Evolutionary conservation across 176 grass and related monocot species (phyloP), one percentile per base, ranked within the genome.

Genomic region (Elaeis guineensis): DNA sequence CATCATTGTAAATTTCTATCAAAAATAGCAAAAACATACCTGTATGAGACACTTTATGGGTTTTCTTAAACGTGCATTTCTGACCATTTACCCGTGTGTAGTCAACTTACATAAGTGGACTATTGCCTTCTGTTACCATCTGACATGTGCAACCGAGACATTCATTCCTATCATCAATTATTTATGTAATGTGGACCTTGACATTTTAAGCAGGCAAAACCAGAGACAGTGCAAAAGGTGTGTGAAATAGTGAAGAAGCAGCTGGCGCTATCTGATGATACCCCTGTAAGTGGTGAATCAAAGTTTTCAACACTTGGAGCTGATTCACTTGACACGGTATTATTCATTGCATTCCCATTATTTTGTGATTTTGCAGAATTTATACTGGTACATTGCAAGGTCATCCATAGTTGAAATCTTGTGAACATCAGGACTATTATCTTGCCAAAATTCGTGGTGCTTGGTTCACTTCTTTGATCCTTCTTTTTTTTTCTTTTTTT

Each of bases 221-320:
- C 64, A 51, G 74, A 78, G 21, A 86, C 78, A 12, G 78, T 81
- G 16, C 69, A 77, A 16, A 86, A 86, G 78, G 83, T 86, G 44
- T 86, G 83, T 62, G 65, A 69, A 17, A 86, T 86, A 57, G 83
- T 86, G 53, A 86, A 58, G 70, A 86, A 81, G 83, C 83, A 86
- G 61, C 76, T 86, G 64, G 83, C 83, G 57, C 64, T 86, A 69
- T 48, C 78, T 35, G 83, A 75, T 14, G 44, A 5, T 51, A 52
- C 70, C n/a, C 6, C 26, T 21, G 83, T 86, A 55, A 55, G 5
- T 16, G 83, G 83, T 59, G 21, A 52, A 17, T 78, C 78, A 0
- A 86, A 86, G 61, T 86, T 86, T 55, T 56, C 78, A 32, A 74
- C 73, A 56, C 83, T 86, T 49, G 83, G 83, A 19, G 83, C 83